These are phyloP conservation scores for Corymbia citriodora DNA, from an alignment of 441 rosid species.

Conservation along the genomic window DNA sequence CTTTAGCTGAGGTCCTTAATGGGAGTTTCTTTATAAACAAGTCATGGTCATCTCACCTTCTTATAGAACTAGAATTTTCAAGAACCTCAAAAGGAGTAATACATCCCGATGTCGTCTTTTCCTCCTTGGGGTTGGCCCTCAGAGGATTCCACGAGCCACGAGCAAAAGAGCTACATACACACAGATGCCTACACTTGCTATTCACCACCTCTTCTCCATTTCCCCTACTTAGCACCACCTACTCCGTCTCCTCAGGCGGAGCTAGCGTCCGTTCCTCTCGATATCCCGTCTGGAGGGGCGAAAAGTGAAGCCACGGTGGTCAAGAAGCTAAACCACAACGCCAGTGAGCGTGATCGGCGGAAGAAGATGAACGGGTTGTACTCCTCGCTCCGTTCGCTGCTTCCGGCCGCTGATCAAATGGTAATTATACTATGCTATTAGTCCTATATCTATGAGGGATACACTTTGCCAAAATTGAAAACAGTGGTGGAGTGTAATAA, in stretches of 20 bases:
- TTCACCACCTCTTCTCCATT: background rate
- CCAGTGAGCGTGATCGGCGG: constrained; percentile 64
- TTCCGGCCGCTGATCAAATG: constrained; percentile 44
- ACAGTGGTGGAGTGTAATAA: background rate
- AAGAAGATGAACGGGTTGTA: constrained; percentile 51
- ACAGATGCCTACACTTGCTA: background rate
- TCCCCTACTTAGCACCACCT: background rate
- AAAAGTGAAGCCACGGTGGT: background rate
- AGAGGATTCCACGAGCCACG: constrained; percentile 7
- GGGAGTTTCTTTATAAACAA: background rate
- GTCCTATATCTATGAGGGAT: background rate
- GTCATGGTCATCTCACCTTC: background rate
- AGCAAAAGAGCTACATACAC: background rate
- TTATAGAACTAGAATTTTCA: background rate
- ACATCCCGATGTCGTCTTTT: constrained; percentile 16
- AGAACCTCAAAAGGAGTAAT: background rate
- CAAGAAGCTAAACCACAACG: constrained; percentile 72
- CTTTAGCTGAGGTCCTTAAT: background rate
- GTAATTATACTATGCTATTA: constrained; percentile 7
- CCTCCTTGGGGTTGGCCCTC: constrained; percentile 23
- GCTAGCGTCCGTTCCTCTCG: background rate
- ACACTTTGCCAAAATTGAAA: no score
- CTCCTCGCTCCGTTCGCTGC: constrained; percentile 52
- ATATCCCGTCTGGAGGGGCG: background rate
- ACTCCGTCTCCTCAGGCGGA: background rate